Evolutionary conservation across 331 rosid species (phyloP).

Genomic region (Dryas integrifolia): DNA sequence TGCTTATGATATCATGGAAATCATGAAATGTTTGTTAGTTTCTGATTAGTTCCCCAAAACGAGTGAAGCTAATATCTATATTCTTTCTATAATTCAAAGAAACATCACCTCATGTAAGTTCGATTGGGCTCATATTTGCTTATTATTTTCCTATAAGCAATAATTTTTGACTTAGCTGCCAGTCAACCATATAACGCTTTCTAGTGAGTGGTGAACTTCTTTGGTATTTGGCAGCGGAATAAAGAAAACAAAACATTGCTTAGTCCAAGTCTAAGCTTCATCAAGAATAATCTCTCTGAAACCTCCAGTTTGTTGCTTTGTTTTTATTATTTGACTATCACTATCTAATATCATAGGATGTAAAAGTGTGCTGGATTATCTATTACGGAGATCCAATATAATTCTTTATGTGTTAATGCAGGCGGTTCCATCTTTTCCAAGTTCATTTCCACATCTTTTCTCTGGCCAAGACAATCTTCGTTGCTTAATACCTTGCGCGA

Average conservation of each 20-base stretch:
- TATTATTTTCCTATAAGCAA: neutral
- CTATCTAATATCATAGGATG: neutral
- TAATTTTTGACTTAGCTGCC: neutral
- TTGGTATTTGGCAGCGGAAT: neutral
- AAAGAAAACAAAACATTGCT: neutral
- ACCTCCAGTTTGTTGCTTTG: neutral
- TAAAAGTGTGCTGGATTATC: neutral
- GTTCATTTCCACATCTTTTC: constrained; percentile 92
- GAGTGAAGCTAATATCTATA: neutral
- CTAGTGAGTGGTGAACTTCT: neutral
- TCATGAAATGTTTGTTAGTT: neutral
- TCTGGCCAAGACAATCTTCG: constrained; percentile 65
- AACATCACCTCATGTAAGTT: neutral
- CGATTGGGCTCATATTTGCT: neutral
- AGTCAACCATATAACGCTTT: neutral
- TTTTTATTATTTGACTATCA: constrained; percentile 6
- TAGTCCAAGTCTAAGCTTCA: constrained; percentile 3
- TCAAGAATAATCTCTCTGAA: neutral
- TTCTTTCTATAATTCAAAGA: neutral
- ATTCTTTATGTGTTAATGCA: constrained; percentile 39
- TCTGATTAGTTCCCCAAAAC: constrained; percentile 1
- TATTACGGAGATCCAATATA: constrained; percentile 27
- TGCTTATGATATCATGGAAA: neutral
- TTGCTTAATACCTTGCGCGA: constrained; percentile 92
- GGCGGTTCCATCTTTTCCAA: constrained; percentile 98